Evolutionary conservation across 2,329 filamentous ascomycete genomes (phyloP).

Genomic region (Aspergillus ustus): DNA sequence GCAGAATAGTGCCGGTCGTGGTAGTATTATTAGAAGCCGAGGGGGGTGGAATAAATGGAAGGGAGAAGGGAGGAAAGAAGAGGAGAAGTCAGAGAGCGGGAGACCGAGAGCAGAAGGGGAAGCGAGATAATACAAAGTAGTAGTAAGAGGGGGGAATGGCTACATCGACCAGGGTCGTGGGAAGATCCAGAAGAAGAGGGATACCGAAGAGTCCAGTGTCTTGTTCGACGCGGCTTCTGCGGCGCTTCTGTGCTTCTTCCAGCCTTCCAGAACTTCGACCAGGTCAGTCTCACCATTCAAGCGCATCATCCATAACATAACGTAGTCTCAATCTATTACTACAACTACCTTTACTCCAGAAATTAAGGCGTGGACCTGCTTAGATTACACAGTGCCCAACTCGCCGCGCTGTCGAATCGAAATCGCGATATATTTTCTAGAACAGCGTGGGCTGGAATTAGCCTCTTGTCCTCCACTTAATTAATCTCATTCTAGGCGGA

Average conservation of each 20-base stretch:
- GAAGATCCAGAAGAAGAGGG: conserved; percentile 8
- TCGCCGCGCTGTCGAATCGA: not conserved
- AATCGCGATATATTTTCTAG: not conserved
- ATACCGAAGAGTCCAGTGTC: not conserved
- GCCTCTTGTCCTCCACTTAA: not conserved
- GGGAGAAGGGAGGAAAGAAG: not conserved
- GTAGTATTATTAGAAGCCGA: conserved; percentile 2
- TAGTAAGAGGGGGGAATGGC: conserved; percentile 1
- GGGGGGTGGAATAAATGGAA: not conserved
- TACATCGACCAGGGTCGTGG: not conserved
- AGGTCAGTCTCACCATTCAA: conserved; percentile 1
- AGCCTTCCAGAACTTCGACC: conserved; percentile 31
- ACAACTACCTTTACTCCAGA: not conserved
- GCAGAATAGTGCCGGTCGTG: not conserved
- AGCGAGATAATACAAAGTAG: not conserved
- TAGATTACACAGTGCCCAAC: not conserved
- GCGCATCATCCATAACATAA: conserved; percentile 12
- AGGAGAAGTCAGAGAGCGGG: not conserved
- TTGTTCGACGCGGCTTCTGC: conserved; percentile 13
- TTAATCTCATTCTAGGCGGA: conserved; percentile 10
- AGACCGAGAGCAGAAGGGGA: not conserved
- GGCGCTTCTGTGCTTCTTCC: conserved; percentile 19
- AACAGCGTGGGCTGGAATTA: conserved; percentile 1
- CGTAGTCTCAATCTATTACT: conserved; percentile 11
- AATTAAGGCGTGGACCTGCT: not conserved